These are phyloP conservation scores for Ophiostoma perfectum DNA, from an alignment of 2,329 filamentous ascomycete species.

Conservation along the genomic window DNA sequence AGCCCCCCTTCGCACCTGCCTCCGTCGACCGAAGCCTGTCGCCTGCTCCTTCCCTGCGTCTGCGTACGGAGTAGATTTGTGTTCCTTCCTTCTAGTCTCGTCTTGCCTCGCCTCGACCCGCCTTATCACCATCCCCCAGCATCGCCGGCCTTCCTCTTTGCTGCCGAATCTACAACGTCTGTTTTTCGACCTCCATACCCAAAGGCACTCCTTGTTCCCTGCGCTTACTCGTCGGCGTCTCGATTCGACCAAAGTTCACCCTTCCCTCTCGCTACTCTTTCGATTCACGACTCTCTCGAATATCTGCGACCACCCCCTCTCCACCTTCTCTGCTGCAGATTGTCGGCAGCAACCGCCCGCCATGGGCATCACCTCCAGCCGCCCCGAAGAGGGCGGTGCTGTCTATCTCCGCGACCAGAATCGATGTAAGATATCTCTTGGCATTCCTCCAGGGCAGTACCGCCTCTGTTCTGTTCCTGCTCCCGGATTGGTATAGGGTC, in stretches of 20 bases:
- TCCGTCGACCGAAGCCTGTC: background rate
- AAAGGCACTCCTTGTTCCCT: background rate
- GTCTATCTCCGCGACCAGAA: conserved; percentile 88
- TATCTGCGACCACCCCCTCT: background rate
- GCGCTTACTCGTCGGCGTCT: background rate
- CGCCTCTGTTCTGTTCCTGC: background rate
- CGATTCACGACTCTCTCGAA: background rate
- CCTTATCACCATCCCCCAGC: background rate
- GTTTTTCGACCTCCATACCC: background rate
- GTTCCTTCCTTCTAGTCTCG: background rate
- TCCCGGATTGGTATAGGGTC: background rate
- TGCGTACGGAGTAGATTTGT: background rate
- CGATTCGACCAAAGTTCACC: background rate
- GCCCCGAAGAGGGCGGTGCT: conserved; percentile 72
- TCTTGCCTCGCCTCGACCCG: conserved; percentile 5
- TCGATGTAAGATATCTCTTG: conserved; percentile 60
- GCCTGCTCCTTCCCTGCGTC: conserved; percentile 1
- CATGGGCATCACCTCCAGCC: conserved; percentile 93
- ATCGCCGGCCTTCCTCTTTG: background rate
- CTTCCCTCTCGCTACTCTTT: background rate
- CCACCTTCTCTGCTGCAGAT: background rate
- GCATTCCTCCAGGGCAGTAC: conserved; percentile 19
- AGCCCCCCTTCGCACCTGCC: conserved; percentile 10
- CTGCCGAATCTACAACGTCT: background rate
- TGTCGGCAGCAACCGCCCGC: conserved; percentile 30